These are phyloP conservation scores for Rosa multiflora DNA, from an alignment of 306 rosid genomes.

Conservation along the genomic window DNA sequence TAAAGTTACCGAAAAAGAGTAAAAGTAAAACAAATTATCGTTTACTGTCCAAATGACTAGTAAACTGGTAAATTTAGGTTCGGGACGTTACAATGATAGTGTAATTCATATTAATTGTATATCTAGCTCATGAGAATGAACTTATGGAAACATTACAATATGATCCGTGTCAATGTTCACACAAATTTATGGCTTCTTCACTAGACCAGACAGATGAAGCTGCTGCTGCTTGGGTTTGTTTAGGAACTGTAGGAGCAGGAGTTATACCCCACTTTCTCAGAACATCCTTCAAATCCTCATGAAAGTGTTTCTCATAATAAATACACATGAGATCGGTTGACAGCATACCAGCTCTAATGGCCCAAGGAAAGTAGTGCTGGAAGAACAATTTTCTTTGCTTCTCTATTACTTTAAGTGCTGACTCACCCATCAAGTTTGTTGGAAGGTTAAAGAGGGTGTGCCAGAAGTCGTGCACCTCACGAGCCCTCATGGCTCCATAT, in stretches of 20 bases:
- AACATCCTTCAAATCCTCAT: conserved; percentile 78
- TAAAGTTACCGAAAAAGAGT: no score
- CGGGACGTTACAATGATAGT: no score
- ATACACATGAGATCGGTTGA: conserved; percentile 87
- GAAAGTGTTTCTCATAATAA: conserved; percentile 79
- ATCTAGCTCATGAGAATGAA: neutral
- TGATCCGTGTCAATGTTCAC: neutral
- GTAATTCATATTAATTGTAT: neutral
- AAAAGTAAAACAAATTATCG: no score
- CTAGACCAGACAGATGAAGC: neutral
- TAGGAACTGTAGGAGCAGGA: conserved; percentile 53
- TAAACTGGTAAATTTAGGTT: no score
- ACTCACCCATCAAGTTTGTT: conserved; percentile 88
- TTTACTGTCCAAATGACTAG: no score
- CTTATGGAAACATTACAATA: neutral
- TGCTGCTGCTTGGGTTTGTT: conserved; percentile 23
- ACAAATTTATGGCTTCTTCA: neutral
- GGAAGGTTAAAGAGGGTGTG: conserved; percentile 86
- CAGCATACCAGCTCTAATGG: conserved; percentile 68
- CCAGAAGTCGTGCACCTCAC: conserved; percentile 96
- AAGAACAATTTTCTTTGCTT: conserved; percentile 78
- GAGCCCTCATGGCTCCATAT: conserved; percentile 83
- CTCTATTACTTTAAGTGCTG: conserved; percentile 82
- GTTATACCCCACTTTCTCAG: conserved; percentile 70
- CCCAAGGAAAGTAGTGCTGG: conserved; percentile 90